Evolutionary conservation across 148 eudicot species (phyloP), one percentile per base, ranked within the genome.

Genomic region (Silene conica): DNA sequence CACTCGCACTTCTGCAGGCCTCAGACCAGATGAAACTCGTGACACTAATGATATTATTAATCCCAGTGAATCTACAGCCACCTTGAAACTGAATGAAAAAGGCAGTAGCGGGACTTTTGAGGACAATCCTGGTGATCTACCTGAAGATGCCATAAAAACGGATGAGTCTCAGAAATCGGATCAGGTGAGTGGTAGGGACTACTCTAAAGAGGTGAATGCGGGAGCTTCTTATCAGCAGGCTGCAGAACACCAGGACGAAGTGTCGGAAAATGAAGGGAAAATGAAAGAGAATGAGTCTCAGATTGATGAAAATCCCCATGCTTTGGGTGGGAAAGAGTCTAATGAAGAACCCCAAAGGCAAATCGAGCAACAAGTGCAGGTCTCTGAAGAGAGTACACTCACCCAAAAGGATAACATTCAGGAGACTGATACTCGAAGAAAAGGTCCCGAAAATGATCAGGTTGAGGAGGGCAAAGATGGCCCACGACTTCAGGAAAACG

Each of bases 51-150:
- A 73, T 7, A 21, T 59, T 13, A 26, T n/a, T 46, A 73, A 78
- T 21, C 75, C 70, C 8, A 52, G 9, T 43, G 71, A 60, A 66
- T 34, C 80, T 38, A 57, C 78, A 48, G 26, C 73, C 69, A 9
- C 67, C 12, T 41, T 31, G 14, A 81, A 57, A 66, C 61, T 43
- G 8, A 69, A 57, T 15, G 77, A 74, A 5, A 67, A 75, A 7
- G 59, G 28, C 8, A 59, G 12, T 5, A 3, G 81, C 8, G 66
- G 77, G 12, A 72, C 77, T 28, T 89, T 80, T 71, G 87, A 83
- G 67, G 96, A 87, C 75, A 84, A 80, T 61, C 90, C 89, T 0
- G 93, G 91, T 16, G 80, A 82, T 63, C 87, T 89, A 4, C 91
- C 88, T 3, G 89, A 80, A 0, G 90, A 88, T 66, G 89, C 88